Percentiles rank a stretch among this genome's conserved stretches.
Evolutionary conservation across 208 protist species (phyloP).

Genomic region (Crithidia fasciculata): DNA sequence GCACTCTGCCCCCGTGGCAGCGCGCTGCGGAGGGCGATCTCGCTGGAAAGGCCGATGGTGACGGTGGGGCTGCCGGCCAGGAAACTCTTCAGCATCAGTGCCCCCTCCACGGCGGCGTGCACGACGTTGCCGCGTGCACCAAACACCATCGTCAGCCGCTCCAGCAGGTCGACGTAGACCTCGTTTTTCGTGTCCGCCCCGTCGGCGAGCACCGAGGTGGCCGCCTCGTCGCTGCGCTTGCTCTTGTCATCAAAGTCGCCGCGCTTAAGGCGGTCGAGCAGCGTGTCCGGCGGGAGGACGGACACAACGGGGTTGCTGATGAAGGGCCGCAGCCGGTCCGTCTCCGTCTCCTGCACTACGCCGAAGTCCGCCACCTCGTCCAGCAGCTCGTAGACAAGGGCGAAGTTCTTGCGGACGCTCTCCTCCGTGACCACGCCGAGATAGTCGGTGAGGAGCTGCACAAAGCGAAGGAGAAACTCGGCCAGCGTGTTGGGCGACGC

Average conservation of each 20-base stretch:
- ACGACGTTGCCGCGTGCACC: conserved; percentile 60
- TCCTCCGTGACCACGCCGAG: conserved; percentile 89
- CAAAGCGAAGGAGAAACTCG: conserved; percentile 75
- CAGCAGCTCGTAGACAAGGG: conserved; percentile 93
- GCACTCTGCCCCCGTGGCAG: not conserved
- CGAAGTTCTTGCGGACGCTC: conserved; percentile 85
- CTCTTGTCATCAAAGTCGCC: conserved; percentile 43
- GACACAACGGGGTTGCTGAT: conserved; percentile 57
- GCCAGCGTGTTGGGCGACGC: conserved; percentile 67
- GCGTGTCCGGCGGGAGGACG: conserved; percentile 21
- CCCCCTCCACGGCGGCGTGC: conserved; percentile 82
- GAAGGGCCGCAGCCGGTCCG: conserved; percentile 82
- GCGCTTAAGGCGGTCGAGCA: conserved; percentile 37
- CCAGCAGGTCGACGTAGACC: conserved; percentile 91
- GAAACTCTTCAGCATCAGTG: conserved; percentile 92
- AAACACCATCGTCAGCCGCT: conserved; percentile 83
- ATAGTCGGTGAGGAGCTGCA: conserved; percentile 87
- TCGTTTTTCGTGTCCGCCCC: conserved; percentile 70
- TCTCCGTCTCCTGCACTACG: conserved; percentile 76
- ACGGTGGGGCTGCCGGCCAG: conserved; percentile 88
- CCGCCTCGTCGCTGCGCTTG: conserved; percentile 40
- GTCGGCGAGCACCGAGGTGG: conserved; percentile 46
- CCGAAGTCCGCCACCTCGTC: conserved; percentile 93
- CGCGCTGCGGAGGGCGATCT: conserved; percentile 64
- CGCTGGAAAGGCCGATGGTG: conserved; percentile 83